Base-by-base conservation (phyloP, 2,329 filamentous ascomycete genomes). In the Colletotrichum brevisporum region DNA sequence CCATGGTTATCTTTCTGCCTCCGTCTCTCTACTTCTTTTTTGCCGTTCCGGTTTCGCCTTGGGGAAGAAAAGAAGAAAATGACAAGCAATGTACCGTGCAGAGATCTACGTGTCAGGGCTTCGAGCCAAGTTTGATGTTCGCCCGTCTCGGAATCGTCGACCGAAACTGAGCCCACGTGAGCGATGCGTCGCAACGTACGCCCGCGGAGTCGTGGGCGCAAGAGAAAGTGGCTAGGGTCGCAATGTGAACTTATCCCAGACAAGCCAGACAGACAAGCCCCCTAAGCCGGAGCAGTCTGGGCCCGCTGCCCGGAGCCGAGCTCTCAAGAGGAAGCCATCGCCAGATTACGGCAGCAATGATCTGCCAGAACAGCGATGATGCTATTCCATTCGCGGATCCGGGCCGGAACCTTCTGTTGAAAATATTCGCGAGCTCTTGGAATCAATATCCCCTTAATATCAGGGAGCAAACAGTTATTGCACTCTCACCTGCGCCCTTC, bases 361-460 rank as follows among this genome's bases (percentile, higher is more conserved):
- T 52, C 21, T 26, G 6, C 45, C 27, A 26, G n/a, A 15, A 5
- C 41, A 36, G 12, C 48, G 43, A 60, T 51, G 54, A 69, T 65
- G 41, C 61, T 18, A 31, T n/a, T 10, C 48, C 36, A 45, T 43
- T 39, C 18, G 50, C 18, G 45, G 27, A 48, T 36, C 27, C 39
- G 39, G 39, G 39, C 27, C 39, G 27, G 27, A 53, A 51, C 13
- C 27, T n/a, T 36, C 31, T 36, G 8, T 36, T 36, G 31, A 36
- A 10, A 36, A 36, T 8, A 36, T 36, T n/a, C 6, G n/a, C 45
- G 45, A 10, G n/a, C 31, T 21, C 41, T 58, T 58, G 27, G 39
- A 54, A 48, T 45, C 27, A 5, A 54, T 36, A 43, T 68, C 65
- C 53, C 65, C 53, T 68, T 64, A 68, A 68, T 68, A 68, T 68